A percentile compares a stretch with the other conserved stretches of the same genome.
These are phyloP conservation scores for Chlorella vulgaris DNA, from an alignment of 139 green algal genomes.

Conservation along the genomic window DNA sequence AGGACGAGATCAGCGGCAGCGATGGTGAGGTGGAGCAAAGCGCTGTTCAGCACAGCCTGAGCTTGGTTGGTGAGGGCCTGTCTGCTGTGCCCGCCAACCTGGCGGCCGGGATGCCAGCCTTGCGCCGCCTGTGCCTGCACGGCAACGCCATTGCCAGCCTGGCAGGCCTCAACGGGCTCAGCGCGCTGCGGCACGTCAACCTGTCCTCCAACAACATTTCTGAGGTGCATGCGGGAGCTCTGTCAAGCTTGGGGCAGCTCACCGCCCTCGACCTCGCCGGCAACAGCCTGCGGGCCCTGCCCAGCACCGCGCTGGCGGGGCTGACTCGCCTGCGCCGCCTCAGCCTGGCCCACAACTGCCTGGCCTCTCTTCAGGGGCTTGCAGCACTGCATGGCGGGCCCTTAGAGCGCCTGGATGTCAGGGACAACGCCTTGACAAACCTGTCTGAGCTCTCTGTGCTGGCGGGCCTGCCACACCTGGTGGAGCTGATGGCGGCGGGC, in stretches of 20 bases:
- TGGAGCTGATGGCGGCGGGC: slow-evolving; percentile 51
- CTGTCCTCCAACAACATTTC: slow-evolving; percentile 72
- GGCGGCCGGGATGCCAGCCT: neutral
- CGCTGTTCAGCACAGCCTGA: too few relatives aligned
- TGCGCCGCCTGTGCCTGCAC: slow-evolving; percentile 63
- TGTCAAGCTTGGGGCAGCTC: slow-evolving; percentile 46
- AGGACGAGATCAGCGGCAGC: neutral
- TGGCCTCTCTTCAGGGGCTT: slow-evolving; percentile 46
- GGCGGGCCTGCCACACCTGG: slow-evolving; percentile 54
- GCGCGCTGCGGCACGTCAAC: slow-evolving; percentile 61
- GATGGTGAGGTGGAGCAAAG: neutral
- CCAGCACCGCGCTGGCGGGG: slow-evolving; percentile 40
- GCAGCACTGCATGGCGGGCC: slow-evolving; percentile 38
- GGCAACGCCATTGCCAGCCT: slow-evolving; percentile 66
- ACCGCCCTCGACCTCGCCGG: slow-evolving; percentile 73
- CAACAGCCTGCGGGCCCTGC: slow-evolving; percentile 59
- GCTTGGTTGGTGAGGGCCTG: slow-evolving; percentile 26
- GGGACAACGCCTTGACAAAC: slow-evolving; percentile 59
- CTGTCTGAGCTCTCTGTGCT: slow-evolving; percentile 66
- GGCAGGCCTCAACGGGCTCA: slow-evolving; percentile 49
- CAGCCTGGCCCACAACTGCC: slow-evolving; percentile 69
- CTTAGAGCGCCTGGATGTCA: slow-evolving; percentile 60
- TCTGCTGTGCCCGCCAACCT: slow-evolving; percentile 4
- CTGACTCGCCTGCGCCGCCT: slow-evolving; percentile 55
- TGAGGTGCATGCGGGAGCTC: slow-evolving; percentile 28